Conservation (phyloP, 108 stramenopile species). For the Stephanodiscus minutulus region DNA sequence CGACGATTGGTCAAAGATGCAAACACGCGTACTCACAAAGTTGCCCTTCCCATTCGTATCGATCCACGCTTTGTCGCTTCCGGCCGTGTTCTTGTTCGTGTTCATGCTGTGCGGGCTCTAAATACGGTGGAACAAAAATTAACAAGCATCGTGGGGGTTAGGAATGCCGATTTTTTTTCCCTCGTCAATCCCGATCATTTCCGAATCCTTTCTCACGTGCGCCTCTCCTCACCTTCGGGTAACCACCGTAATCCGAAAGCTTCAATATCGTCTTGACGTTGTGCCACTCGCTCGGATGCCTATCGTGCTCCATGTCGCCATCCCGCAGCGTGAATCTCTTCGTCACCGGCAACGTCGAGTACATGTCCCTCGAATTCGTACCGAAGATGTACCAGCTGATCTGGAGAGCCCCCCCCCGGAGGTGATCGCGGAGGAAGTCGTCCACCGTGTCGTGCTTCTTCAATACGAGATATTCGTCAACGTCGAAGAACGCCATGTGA, state of each 20-base stretch:
- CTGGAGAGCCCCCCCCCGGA: constrained; percentile 38
- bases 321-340: constrained; percentile 59
- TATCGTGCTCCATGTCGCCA: constrained; percentile 4
- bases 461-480: constrained; percentile 44
- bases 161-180: too few relatives aligned
- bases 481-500: constrained; percentile 50
- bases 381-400: constrained; percentile 61
- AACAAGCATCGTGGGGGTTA: too few relatives aligned
- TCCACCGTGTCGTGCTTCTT: constrained; percentile 37
- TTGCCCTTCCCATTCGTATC: constrained; percentile 48
- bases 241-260: constrained; percentile 24
- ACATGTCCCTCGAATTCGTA: constrained; percentile 33
- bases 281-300: constrained; percentile 13
- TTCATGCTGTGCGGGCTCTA: constrained; percentile 34
- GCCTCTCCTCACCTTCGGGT: constrained; percentile 11
- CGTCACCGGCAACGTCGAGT: constrained; percentile 56
- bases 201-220: too few relatives aligned
- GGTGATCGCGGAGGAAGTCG: constrained; percentile 46
- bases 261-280: constrained; percentile 31
- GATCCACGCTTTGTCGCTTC: constrained; percentile 25
- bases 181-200: too few relatives aligned
- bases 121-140: too few relatives aligned
- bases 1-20: too few relatives aligned
- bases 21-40: constrained; percentile 5
- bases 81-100: constrained; percentile 15